A percentile compares a stretch with the other conserved stretches of the same genome.
Evolutionary conservation across 1,139 yeast species (phyloP).

Genomic region (Protomyces arabidopsidicola): DNA sequence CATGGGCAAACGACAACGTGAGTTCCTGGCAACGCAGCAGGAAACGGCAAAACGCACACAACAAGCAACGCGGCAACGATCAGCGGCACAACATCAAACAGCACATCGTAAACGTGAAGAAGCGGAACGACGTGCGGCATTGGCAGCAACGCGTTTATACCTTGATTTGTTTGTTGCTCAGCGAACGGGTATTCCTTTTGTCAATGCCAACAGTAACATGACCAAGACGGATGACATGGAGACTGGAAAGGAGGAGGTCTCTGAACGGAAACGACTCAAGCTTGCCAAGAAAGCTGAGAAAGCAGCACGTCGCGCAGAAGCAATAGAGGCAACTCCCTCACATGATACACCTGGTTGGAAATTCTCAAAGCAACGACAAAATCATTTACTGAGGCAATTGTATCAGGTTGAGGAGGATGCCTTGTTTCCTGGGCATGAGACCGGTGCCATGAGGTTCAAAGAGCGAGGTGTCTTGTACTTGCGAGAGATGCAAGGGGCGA

Average conservation of each 20-base stretch:
- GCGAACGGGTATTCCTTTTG: neutral
- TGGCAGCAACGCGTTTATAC: neutral
- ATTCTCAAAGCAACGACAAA: slow-evolving; percentile 22
- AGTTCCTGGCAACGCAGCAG: neutral
- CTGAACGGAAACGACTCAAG: neutral
- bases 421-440: slow-evolving; percentile 2
- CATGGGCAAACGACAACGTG: neutral
- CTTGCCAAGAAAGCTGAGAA: neutral
- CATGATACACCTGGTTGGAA: slow-evolving; percentile 3
- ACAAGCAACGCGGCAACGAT: neutral
- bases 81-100: neutral
- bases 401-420: neutral
- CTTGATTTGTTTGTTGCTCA: neutral
- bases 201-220: too few species aligned
- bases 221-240: neutral
- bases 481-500: slow-evolving; percentile 12
- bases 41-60: neutral
- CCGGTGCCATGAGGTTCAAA: neutral
- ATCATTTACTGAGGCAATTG: slow-evolving; percentile 7
- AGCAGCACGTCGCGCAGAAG: neutral
- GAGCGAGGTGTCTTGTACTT: neutral
- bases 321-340: neutral
- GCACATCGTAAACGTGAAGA: neutral
- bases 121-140: neutral
- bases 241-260: neutral